Conservation (phyloP, 2,329 filamentous ascomycete genomes). For the Venturia aucupariae region DNA sequence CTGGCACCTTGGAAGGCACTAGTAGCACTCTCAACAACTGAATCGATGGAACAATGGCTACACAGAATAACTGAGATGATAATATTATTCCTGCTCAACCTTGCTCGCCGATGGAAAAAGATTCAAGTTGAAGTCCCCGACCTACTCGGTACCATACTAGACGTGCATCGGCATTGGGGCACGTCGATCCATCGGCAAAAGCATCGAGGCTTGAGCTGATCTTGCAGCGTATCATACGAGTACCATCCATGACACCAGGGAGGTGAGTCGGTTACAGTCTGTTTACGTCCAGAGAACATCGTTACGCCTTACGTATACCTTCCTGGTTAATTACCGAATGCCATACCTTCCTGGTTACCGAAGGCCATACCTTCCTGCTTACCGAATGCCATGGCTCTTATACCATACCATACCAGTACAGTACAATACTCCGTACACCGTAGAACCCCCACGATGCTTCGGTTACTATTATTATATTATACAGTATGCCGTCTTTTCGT, state of each 20-base stretch:
- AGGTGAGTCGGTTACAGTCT: too few relatives aligned
- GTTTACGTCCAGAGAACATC: background rate
- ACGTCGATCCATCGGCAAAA: background rate
- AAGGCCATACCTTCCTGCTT: background rate
- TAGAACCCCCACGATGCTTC: conserved; percentile 7
- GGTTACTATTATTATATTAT: too few relatives aligned
- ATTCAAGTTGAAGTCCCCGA: background rate
- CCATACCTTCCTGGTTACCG: too few relatives aligned
- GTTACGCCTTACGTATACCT: background rate
- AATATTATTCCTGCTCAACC: too few relatives aligned
- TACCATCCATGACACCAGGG: too few relatives aligned
- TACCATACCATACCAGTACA: too few relatives aligned
- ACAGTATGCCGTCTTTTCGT: background rate
- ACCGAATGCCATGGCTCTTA: background rate
- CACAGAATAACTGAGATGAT: background rate
- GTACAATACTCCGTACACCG: too few relatives aligned
- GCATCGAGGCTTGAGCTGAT: background rate
- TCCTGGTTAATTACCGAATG: too few relatives aligned
- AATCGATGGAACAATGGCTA: too few relatives aligned
- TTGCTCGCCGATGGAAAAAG: background rate
- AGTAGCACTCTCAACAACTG: background rate
- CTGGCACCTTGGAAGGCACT: too few relatives aligned
- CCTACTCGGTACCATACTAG: background rate
- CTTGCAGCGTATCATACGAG: background rate
- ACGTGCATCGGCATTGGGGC: background rate